These are phyloP conservation scores for Gracilaria gracilis DNA, from an alignment of 23 red algal species.

Conservation along the genomic window DNA sequence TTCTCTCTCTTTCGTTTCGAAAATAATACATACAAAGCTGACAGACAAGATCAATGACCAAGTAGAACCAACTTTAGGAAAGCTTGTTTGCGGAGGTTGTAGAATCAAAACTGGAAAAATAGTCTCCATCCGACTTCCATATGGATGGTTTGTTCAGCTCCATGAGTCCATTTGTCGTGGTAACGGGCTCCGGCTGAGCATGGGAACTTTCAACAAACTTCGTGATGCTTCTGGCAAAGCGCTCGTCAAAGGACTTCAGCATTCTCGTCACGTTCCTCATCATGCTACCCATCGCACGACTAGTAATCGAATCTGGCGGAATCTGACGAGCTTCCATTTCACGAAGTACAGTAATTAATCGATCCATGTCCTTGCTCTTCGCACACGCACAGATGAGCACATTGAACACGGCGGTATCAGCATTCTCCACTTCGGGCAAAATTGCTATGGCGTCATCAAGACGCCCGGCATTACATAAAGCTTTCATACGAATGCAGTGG, in stretches of 20 bases:
- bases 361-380: constrained; percentile 60
- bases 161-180: neutral
- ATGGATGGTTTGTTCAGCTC: constrained; percentile 22
- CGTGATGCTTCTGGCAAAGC: constrained; percentile 43
- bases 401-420: constrained; percentile 70
- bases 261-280: constrained; percentile 47
- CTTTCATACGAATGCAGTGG: constrained; percentile 71
- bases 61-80: neutral
- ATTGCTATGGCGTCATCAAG: constrained; percentile 64
- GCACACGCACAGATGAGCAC: constrained; percentile 51
- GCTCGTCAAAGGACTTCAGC: constrained; percentile 54
- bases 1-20: constrained; percentile 44
- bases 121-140: constrained; percentile 40
- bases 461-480: constrained; percentile 61
- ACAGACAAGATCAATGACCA: neutral
- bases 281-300: constrained; percentile 52
- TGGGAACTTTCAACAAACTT: neutral
- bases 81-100: neutral
- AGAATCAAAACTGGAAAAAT: constrained; percentile 45
- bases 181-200: constrained; percentile 1
- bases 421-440: constrained; percentile 62
- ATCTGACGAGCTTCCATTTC: constrained; percentile 57
- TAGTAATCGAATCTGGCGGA: constrained; percentile 56
- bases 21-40: constrained; percentile 44
- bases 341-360: constrained; percentile 39